phyloP scores from a whole-genome alignment of 1,139 yeast genomes.

The Protomyces pachydermus region DNA sequence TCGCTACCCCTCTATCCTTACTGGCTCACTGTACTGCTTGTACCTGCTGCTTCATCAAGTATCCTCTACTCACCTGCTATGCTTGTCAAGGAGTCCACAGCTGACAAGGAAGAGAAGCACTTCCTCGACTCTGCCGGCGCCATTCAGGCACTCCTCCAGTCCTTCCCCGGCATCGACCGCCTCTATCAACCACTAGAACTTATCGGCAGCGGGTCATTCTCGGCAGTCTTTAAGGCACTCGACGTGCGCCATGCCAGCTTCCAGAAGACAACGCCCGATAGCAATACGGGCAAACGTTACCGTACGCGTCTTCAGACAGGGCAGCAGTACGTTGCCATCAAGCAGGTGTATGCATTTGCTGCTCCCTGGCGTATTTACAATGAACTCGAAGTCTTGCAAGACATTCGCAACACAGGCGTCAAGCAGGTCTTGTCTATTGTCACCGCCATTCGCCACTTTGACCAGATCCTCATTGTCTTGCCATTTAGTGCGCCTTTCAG shows the following conservation, averaged over 20 bases:
- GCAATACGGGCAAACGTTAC: background rate
- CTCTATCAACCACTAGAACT: constrained; percentile 26
- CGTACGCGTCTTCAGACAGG: constrained; percentile 1
- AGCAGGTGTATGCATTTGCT: constrained; percentile 28
- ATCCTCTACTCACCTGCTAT: constrained; percentile 63
- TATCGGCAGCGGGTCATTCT: constrained; percentile 29
- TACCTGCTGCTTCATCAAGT: constrained; percentile 38
- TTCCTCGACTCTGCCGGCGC: constrained; percentile 42
- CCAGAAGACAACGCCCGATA: too few species aligned
- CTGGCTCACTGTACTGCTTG: too few species aligned
- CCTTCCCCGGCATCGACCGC: constrained; percentile 25
- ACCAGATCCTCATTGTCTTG: constrained; percentile 27
- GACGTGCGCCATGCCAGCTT: constrained; percentile 8
- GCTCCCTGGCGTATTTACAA: constrained; percentile 22
- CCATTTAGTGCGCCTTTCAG: constrained; percentile 12
- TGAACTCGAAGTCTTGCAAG: constrained; percentile 26
- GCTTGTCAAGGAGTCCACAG: constrained; percentile 53
- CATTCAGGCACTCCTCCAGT: background rate
- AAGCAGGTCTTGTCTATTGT: constrained; percentile 19
- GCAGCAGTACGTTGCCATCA: constrained; percentile 27
- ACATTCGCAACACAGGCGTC: constrained; percentile 21
- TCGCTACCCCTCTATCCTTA: background rate
- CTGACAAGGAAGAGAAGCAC: constrained; percentile 43
- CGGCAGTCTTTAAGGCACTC: constrained; percentile 28
- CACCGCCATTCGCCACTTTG: constrained; percentile 26